Evolutionary conservation across 1,284 basidiomycete genomes (phyloP).

Genomic region (Microbotryum saponariae): DNA sequence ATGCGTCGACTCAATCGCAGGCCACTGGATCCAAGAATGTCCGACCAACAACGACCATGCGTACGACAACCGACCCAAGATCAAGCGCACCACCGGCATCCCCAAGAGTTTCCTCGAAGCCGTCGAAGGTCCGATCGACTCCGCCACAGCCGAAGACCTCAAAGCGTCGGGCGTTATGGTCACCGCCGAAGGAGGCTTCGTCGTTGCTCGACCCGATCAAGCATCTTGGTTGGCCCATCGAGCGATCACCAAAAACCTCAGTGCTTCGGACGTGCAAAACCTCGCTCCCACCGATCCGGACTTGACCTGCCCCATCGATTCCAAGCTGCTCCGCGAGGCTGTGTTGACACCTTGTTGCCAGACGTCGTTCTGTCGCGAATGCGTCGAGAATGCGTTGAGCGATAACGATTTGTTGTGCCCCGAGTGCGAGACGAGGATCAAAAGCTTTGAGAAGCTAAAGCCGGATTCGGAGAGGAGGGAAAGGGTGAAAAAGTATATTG

Average conservation of each 20-base stretch:
- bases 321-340: constrained; percentile 78
- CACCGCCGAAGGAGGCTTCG: constrained; percentile 91
- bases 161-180: constrained; percentile 69
- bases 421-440: constrained; percentile 73
- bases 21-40: constrained; percentile 99
- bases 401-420: constrained; percentile 90
- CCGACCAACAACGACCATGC: constrained; percentile 94
- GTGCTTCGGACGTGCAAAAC: constrained; percentile 76
- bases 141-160: constrained; percentile 18
- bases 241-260: constrained; percentile 65
- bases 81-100: constrained; percentile 89
- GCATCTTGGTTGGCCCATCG: constrained; percentile 86
- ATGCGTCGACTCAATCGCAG: constrained; percentile 44
- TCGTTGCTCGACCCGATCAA: constrained; percentile 85
- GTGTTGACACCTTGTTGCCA: constrained; percentile 86
- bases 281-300: constrained; percentile 63
- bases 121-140: constrained; percentile 67
- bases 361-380: constrained; percentile 87
- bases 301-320: constrained; percentile 78
- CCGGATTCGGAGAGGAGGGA: constrained; percentile 69
- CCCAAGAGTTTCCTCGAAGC: constrained; percentile 95
- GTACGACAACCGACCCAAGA: constrained; percentile 85
- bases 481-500: constrained; percentile 70
- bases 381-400: constrained; percentile 79
- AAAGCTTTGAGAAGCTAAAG: constrained; percentile 72